A percentile compares a stretch with the other conserved stretches of the same genome.
phyloP scores from a whole-genome alignment of 345 rosid genomes.

The Angophora floribunda region DNA sequence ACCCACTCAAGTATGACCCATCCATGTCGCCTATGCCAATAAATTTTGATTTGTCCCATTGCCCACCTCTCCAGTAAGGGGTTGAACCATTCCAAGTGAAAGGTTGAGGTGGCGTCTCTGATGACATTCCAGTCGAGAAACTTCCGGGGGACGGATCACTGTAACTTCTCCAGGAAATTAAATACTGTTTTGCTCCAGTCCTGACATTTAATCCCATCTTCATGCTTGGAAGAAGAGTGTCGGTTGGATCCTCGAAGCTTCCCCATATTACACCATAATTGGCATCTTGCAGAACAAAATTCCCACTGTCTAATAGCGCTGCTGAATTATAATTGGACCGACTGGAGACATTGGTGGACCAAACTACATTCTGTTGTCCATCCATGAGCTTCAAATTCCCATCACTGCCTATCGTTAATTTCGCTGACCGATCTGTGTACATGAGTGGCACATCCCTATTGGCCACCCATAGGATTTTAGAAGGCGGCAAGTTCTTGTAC shows the following conservation, averaged over 20 bases:
- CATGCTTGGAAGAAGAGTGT: slow-evolving; percentile 26
- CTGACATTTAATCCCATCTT: slow-evolving; percentile 12
- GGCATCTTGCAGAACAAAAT: slow-evolving; percentile 10
- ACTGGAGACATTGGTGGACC: slow-evolving; percentile 11
- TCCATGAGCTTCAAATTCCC: slow-evolving; percentile 15
- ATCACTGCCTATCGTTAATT: neutral
- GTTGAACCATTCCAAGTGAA: slow-evolving; percentile 2
- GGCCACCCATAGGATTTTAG: slow-evolving; percentile 31
- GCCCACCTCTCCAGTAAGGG: slow-evolving; percentile 2
- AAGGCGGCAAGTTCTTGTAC: neutral
- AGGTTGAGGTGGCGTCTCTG: slow-evolving; percentile 11
- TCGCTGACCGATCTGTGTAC: neutral
- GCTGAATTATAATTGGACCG: neutral
- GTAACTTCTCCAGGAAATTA: slow-evolving; percentile 16
- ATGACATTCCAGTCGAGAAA: slow-evolving; percentile 1
- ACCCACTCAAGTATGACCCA: neutral
- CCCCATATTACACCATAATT: slow-evolving; percentile 10
- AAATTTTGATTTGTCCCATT: slow-evolving; percentile 3
- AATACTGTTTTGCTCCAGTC: neutral
- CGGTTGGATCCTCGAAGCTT: slow-evolving; percentile 24
- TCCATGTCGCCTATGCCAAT: neutral
- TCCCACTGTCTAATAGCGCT: slow-evolving; percentile 17
- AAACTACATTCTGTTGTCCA: neutral
- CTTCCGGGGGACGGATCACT: slow-evolving; percentile 22
- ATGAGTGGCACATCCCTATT: slow-evolving; percentile 18